Base-by-base conservation (phyloP, 176 grass and related monocot genomes). In the Canna indica region DNA sequence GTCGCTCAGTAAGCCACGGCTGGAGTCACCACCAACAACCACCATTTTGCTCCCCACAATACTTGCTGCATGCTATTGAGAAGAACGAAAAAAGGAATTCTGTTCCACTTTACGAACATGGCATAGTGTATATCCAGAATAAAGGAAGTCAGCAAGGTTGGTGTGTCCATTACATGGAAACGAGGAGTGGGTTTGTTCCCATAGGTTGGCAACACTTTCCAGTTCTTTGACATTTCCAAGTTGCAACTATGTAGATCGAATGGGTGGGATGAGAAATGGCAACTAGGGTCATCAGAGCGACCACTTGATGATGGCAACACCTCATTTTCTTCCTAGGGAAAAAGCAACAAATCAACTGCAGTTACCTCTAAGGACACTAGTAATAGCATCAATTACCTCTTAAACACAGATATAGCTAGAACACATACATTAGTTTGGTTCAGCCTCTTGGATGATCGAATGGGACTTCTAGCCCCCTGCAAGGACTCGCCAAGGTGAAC, bases 31-130 rank as follows among this genome's bases (percentile, higher is more conserved):
- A 52, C 94, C 94, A 29, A 90, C 86, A 52, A 99, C 82, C 24
- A 99, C 53, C 94, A 99, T 99, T 84, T 99, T 99, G 69, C 84
- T 93, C 47, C 94, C 94, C 44, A 99, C 81, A 67, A 90, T 72
- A 35, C 86, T 86, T 85, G 94, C 89, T 68, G 94, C 86, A 80
- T 99, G 94, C 94, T 99, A 84, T 65, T 70, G 68, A 84, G 66
- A 47, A 70, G 46, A 64, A 29, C 31, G 22, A 71, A 52, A 77
- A 5, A 12, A 60, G n/a, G n/a, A 31, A 69, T 39, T 17, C 85
- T 52, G 38, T 70, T 80, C 76, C 46, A 74, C 69, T 33, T 45
- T 48, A 53, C 70, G 70, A 12, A 74, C 15, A 52, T 74, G 73
- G 34, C 26, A 1, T 22, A 25, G 63, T 11, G 13, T 39, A 42